Evolutionary conservation across 1,139 yeast species (phyloP).

Genomic region (Candida sp.): DNA sequence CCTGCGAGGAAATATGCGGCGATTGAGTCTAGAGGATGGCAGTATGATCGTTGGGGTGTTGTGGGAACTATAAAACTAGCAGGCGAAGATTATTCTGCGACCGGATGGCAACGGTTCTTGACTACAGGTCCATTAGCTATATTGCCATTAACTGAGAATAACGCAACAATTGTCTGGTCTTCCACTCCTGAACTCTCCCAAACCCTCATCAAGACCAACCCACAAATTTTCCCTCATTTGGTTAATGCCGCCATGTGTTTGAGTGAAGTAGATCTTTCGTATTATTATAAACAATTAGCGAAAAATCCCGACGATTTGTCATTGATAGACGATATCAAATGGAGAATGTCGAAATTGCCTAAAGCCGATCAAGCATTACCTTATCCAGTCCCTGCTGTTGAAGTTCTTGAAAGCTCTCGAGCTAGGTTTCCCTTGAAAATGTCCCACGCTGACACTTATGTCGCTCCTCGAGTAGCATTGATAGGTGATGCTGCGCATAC

Average conservation of each 20-base stretch:
- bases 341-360: slow-evolving; percentile 57
- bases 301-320: slow-evolving; percentile 40
- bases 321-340: slow-evolving; percentile 63
- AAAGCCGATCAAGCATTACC: slow-evolving; percentile 49
- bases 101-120: slow-evolving; percentile 92
- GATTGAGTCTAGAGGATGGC: slow-evolving; percentile 91
- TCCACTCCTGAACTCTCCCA: slow-evolving; percentile 75
- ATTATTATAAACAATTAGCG: slow-evolving; percentile 29
- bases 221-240: slow-evolving; percentile 62
- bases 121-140: slow-evolving; percentile 93
- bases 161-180: slow-evolving; percentile 93
- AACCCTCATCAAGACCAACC: slow-evolving; percentile 54
- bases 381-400: slow-evolving; percentile 65
- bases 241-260: slow-evolving; percentile 86
- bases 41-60: slow-evolving; percentile 80
- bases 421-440: slow-evolving; percentile 88
- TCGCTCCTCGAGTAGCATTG: slow-evolving; percentile 79
- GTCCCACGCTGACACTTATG: slow-evolving; percentile 89
- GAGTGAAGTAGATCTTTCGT: slow-evolving; percentile 43
- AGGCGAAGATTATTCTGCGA: slow-evolving; percentile 59
- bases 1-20: slow-evolving; percentile 84
- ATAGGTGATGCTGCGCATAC: slow-evolving; percentile 99
- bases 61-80: slow-evolving; percentile 83
- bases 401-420: slow-evolving; percentile 60
- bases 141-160: slow-evolving; percentile 80